A percentile compares a stretch with the other conserved stretches of the same genome.
These are phyloP conservation scores for Penicillium sp. DNA, from an alignment of 2,329 filamentous ascomycete species.

Conservation along the genomic window DNA sequence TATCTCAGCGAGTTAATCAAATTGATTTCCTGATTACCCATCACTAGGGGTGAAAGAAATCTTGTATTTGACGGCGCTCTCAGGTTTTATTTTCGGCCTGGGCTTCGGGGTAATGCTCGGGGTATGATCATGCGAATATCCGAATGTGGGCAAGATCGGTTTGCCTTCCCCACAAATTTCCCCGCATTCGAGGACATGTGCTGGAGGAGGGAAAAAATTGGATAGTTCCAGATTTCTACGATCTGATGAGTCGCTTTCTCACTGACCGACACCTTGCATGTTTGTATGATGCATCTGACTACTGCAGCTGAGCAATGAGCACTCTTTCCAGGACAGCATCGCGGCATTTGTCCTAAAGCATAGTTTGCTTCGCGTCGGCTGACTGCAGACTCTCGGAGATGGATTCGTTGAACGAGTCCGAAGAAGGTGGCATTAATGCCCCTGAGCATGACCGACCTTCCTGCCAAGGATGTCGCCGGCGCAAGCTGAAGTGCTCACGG, in stretches of 20 bases:
- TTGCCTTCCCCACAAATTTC: not conserved
- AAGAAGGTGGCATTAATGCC: not conserved
- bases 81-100: not conserved
- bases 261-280: not conserved
- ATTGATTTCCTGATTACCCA: no score
- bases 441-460: conserved; percentile 1
- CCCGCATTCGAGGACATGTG: not conserved
- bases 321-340: not conserved
- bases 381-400: not conserved
- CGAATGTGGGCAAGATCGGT: not conserved
- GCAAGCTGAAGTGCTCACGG: conserved; percentile 3
- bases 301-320: not conserved
- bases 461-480: not conserved
- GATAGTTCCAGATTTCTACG: not conserved
- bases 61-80: not conserved
- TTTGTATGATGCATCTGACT: not conserved
- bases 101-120: not conserved
- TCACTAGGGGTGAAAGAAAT: not conserved
- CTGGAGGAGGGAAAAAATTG: not conserved
- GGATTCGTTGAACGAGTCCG: not conserved
- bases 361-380: not conserved
- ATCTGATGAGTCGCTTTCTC: not conserved
- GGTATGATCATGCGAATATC: not conserved
- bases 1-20: no score
- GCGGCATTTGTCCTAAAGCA: not conserved